These are phyloP conservation scores for Aspergillus proliferans DNA, from an alignment of 2,329 filamentous ascomycete species.

Conservation along the genomic window DNA sequence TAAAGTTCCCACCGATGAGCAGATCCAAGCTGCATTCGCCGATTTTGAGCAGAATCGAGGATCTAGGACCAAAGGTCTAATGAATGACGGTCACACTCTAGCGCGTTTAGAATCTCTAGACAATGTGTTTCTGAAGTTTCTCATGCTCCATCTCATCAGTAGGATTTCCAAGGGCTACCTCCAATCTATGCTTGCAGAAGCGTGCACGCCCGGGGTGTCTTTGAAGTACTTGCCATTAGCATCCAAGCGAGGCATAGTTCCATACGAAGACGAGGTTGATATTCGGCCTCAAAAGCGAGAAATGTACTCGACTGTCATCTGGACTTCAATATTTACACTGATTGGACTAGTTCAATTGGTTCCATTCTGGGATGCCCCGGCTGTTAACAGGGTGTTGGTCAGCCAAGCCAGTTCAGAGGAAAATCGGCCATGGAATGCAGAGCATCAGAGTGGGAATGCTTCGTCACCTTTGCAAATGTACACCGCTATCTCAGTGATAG, in stretches of 20 bases:
- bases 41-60: conserved; percentile 1
- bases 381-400: too few species aligned
- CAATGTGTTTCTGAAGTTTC: conserved; percentile 3
- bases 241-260: neutral
- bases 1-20: neutral
- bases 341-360: neutral
- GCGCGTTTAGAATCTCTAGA: conserved; percentile 6
- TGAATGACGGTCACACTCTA: neutral
- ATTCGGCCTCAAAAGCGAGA: neutral
- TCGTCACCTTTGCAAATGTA: neutral
- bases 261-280: neutral
- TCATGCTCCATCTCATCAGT: conserved; percentile 1
- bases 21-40: conserved; percentile 2
- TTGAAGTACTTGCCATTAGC: conserved; percentile 1
- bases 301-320: neutral
- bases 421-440: neutral
- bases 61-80: conserved; percentile 1
- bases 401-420: neutral
- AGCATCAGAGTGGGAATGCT: neutral
- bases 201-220: neutral
- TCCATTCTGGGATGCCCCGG: neutral
- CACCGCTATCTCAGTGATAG: neutral
- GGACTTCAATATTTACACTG: neutral
- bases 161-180: neutral
- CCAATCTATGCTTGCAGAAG: neutral